Percentiles rank a stretch among this genome's conserved stretches.
Conservation (phyloP, 164 flowering plant genomes). For the Piper longum region DNA sequence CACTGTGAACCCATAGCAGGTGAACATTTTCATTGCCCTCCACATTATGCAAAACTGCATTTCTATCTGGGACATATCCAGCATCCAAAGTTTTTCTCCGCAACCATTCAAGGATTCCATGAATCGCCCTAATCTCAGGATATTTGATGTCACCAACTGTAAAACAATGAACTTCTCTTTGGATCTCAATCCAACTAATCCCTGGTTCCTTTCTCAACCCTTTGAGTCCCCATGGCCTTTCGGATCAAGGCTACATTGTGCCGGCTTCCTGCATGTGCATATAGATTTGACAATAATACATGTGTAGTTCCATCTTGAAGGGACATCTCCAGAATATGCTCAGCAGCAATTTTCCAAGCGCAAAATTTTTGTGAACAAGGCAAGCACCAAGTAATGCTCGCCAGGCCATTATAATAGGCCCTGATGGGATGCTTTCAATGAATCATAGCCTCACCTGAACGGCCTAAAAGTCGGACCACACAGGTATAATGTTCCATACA, state of each 20-base stretch:
- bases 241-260: constrained; percentile 45
- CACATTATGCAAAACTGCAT: constrained; percentile 54
- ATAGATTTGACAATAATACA: constrained; percentile 66
- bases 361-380: constrained; percentile 54
- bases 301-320: constrained; percentile 67
- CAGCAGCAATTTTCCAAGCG: constrained; percentile 52
- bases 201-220: constrained; percentile 88
- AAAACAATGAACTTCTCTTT: constrained; percentile 58
- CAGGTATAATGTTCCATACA: constrained; percentile 80
- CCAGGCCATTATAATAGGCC: constrained; percentile 83
- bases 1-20: constrained; percentile 70
- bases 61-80: constrained; percentile 51
- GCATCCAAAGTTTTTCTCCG: constrained; percentile 31
- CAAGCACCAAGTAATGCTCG: constrained; percentile 85
- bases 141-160: constrained; percentile 61
- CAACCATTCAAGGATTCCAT: constrained; percentile 69
- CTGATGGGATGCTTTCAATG: constrained; percentile 53
- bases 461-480: constrained; percentile 79
- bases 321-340: constrained; percentile 60
- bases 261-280: constrained; percentile 71
- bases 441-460: constrained; percentile 54
- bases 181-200: constrained; percentile 75
- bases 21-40: constrained; percentile 71
- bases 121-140: constrained; percentile 47
- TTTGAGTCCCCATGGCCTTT: constrained; percentile 55